Conservation (phyloP, 345 rosid genomes). For the Lumnitzera littorea region DNA sequence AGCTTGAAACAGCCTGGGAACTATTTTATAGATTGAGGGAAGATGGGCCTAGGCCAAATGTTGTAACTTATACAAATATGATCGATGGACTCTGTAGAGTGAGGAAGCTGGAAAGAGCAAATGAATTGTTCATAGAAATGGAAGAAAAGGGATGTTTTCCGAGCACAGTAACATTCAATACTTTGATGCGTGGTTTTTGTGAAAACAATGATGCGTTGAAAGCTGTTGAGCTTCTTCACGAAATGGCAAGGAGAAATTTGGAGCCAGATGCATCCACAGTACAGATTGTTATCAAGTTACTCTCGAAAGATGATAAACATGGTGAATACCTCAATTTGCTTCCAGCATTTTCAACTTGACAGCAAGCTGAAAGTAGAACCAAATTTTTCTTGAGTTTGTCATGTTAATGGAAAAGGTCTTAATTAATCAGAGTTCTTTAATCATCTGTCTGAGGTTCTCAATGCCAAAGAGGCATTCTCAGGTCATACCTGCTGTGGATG, state of each 20-base stretch:
- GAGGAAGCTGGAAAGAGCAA: constrained; percentile 11
- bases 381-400: constrained; percentile 1
- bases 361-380: neutral
- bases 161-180: constrained; percentile 11
- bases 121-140: constrained; percentile 16
- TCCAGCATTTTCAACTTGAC: constrained; percentile 21
- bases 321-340: constrained; percentile 15
- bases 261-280: constrained; percentile 14
- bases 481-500: too few species aligned
- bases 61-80: constrained; percentile 17
- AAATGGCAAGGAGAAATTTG: constrained; percentile 28
- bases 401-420: too few species aligned
- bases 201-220: constrained; percentile 5
- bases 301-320: constrained; percentile 19
- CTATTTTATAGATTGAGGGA: constrained; percentile 11
- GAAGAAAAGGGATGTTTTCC: constrained; percentile 23
- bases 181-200: constrained; percentile 12
- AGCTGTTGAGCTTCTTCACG: constrained; percentile 20
- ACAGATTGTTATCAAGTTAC: constrained; percentile 17
- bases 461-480: too few species aligned
- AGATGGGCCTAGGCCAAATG: constrained; percentile 16
- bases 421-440: too few species aligned
- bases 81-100: constrained; percentile 18
- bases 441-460: too few species aligned
- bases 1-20: constrained; percentile 15